Conservation (phyloP, 148 eudicot species). For the Cornus controversa region DNA sequence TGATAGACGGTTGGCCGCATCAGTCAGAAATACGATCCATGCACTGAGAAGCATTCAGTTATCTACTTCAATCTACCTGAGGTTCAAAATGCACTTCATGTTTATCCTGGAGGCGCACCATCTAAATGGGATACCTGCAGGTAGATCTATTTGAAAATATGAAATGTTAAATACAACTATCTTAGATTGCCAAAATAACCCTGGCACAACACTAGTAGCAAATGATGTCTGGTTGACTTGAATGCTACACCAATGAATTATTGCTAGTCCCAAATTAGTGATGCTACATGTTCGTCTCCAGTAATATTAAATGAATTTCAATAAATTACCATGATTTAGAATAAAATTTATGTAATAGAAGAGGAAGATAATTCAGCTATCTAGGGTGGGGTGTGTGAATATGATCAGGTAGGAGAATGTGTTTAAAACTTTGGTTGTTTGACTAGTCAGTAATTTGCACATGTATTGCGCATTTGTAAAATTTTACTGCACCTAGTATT, state of each 20-base stretch:
- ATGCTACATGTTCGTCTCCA: background rate
- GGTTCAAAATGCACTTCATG: slow-evolving; percentile 95
- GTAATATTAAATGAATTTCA: too few relatives aligned
- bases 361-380: background rate
- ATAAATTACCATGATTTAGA: background rate
- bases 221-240: background rate
- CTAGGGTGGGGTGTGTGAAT: background rate
- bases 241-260: background rate
- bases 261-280: background rate
- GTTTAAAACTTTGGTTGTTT: background rate
- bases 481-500: background rate
- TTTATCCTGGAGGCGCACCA: slow-evolving; percentile 52
- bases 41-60: slow-evolving; percentile 87
- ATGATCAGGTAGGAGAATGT: background rate
- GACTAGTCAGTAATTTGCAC: background rate
- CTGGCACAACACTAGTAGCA: background rate
- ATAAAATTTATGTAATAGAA: background rate
- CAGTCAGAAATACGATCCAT: slow-evolving; percentile 81
- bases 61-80: slow-evolving; percentile 84
- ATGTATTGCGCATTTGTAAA: background rate
- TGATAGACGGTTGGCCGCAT: slow-evolving; percentile 60
- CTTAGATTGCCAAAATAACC: background rate
- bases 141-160: slow-evolving; percentile 29
- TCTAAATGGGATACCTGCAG: slow-evolving; percentile 91
- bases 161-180: background rate